These are phyloP conservation scores for Hypoxylon sp. DNA, from an alignment of 2,329 filamentous ascomycete species.

Conservation along the genomic window DNA sequence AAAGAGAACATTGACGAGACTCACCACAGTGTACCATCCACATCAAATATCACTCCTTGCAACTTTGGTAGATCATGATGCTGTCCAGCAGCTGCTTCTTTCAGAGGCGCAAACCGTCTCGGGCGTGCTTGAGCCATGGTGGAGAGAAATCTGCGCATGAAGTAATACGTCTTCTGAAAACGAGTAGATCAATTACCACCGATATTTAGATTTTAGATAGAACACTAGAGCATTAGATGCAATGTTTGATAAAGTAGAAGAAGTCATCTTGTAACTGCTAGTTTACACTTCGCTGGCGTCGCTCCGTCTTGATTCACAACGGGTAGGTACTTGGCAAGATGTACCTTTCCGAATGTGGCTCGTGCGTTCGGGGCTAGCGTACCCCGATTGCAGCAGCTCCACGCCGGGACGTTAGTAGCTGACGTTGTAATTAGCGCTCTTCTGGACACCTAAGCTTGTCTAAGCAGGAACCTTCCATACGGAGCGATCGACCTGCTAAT, in stretches of 20 bases:
- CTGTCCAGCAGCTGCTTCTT: constrained; percentile 47
- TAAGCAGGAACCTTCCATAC: no score
- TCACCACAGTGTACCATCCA: constrained; percentile 93
- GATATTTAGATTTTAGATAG: not conserved
- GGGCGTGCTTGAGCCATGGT: constrained; percentile 54
- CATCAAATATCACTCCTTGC: constrained; percentile 81
- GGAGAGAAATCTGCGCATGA: constrained; percentile 49
- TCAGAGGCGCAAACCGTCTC: constrained; percentile 66
- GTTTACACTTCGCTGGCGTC: constrained; percentile 7
- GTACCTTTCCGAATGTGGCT: constrained; percentile 30
- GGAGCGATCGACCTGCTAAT: not conserved
- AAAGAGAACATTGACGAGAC: constrained; percentile 47
- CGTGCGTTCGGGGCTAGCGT: constrained; percentile 29
- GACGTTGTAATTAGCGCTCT: no score
- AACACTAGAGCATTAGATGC: not conserved
- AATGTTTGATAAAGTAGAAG: constrained; percentile 6
- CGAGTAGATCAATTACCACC: not conserved
- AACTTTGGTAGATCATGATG: constrained; percentile 55
- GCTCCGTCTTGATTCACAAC: constrained; percentile 14
- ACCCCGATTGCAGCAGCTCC: constrained; percentile 7
- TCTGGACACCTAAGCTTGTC: constrained; percentile 41
- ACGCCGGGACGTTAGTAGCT: constrained; percentile 6
- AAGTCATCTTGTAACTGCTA: no score
- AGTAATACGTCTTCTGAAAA: constrained; percentile 1
- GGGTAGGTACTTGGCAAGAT: constrained; percentile 1